Percentiles rank a stretch among this genome's conserved stretches.
Conservation (phyloP, 257 asterid genomes). For the Scutellaria barbata region DNA sequence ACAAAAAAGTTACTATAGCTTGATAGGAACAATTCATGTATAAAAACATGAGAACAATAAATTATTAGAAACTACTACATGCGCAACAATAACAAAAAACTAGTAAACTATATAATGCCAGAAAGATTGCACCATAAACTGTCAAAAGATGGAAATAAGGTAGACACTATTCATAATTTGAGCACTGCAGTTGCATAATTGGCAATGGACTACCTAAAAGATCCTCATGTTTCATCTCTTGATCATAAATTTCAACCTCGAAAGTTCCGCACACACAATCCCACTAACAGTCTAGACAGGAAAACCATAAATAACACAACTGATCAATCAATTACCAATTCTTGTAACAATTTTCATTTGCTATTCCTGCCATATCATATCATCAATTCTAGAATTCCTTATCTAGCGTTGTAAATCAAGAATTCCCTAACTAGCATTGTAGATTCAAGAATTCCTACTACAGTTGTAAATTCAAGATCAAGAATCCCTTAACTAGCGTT, state of each 20-base stretch:
- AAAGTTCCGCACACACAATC: slow-evolving; percentile 23
- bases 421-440: too few relatives aligned
- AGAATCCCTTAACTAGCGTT: background rate
- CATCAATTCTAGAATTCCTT: slow-evolving; percentile 26
- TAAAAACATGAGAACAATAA: background rate
- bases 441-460: too few relatives aligned
- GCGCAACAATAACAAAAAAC: background rate
- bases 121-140: background rate
- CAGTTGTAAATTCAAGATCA: too few relatives aligned
- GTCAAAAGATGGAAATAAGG: background rate
- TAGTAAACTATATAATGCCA: background rate
- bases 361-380: slow-evolving; percentile 1
- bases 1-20: background rate
- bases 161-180: background rate
- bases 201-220: slow-evolving; percentile 6
- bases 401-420: background rate
- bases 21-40: background rate
- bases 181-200: slow-evolving; percentile 29
- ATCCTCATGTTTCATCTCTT: slow-evolving; percentile 11
- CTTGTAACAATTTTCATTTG: background rate
- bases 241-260: slow-evolving; percentile 20
- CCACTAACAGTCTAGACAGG: background rate
- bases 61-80: background rate
- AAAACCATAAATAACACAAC: background rate
- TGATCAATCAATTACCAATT: background rate